Conservation (phyloP, 805 yeast species). For the Kodamaea laetipori region DNA sequence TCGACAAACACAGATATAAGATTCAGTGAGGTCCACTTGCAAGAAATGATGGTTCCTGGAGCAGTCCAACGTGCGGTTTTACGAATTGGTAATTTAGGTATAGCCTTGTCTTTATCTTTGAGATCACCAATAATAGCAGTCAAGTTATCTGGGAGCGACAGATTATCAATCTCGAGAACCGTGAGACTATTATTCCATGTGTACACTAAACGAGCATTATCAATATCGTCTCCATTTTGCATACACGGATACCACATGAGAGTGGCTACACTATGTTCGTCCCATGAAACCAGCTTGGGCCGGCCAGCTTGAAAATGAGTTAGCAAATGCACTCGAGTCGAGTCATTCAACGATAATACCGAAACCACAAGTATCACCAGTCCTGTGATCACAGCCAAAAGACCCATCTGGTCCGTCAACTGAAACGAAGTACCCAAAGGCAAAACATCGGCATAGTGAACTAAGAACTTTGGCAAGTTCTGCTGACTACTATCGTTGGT, state of each 20-base stretch:
- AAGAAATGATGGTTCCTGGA: slow-evolving; percentile 38
- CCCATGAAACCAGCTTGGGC: slow-evolving; percentile 36
- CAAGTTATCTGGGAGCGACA: slow-evolving; percentile 35
- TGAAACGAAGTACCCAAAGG: slow-evolving; percentile 62
- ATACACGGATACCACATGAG: slow-evolving; percentile 65
- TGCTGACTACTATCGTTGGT: slow-evolving; percentile 28
- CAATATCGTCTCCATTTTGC: slow-evolving; percentile 28
- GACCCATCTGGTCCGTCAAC: slow-evolving; percentile 57
- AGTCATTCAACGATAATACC: slow-evolving; percentile 46
- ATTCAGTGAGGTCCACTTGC: slow-evolving; percentile 54
- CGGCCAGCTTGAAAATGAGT: slow-evolving; percentile 57
- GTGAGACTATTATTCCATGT: slow-evolving; percentile 67
- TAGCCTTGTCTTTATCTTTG: slow-evolving; percentile 40
- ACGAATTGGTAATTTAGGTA: slow-evolving; percentile 29
- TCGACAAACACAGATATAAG: slow-evolving; percentile 18
- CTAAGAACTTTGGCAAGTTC: slow-evolving; percentile 17
- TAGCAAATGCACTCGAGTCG: slow-evolving; percentile 23
- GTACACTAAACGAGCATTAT: slow-evolving; percentile 56
- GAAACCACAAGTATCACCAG: slow-evolving; percentile 55
- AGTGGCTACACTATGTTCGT: slow-evolving; percentile 1
- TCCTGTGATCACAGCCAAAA: slow-evolving; percentile 61
- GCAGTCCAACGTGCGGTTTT: slow-evolving; percentile 29
- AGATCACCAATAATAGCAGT: slow-evolving; percentile 28
- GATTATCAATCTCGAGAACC: slow-evolving; percentile 50
- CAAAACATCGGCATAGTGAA: slow-evolving; percentile 45